These are phyloP conservation scores for Gentiana straminea DNA, from an alignment of 257 asterid species.

Conservation along the genomic window DNA sequence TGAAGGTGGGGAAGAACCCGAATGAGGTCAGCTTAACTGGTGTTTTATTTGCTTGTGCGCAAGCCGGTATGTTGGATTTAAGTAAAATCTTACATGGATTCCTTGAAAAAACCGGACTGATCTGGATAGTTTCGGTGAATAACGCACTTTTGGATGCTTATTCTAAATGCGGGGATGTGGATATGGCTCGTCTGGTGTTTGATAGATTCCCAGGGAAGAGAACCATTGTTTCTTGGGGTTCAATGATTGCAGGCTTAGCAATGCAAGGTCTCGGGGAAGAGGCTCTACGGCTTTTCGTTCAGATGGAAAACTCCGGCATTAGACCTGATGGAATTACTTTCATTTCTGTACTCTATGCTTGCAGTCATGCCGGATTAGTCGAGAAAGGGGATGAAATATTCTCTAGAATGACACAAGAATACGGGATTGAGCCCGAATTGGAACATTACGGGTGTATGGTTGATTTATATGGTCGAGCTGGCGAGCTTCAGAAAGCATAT, in stretches of 20 bases:
- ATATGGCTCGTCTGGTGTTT: constrained; percentile 64
- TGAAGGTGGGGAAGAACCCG: constrained; percentile 36
- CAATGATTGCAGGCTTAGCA: constrained; percentile 64
- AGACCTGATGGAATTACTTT: constrained; percentile 55
- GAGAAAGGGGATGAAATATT: constrained; percentile 46
- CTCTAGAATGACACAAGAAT: constrained; percentile 41
- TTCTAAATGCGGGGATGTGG: constrained; percentile 62
- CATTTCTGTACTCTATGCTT: constrained; percentile 61
- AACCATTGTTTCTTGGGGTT: constrained; percentile 64
- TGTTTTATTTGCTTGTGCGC: constrained; percentile 68
- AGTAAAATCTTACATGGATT: constrained; percentile 53
- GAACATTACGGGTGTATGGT: constrained; percentile 98
- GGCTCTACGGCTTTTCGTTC: constrained; percentile 42
- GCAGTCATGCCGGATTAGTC: constrained; percentile 80
- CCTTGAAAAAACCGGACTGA: constrained; percentile 48
- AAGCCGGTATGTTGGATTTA: constrained; percentile 60
- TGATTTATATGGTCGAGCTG: constrained; percentile 76
- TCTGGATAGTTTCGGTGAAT: constrained; percentile 59
- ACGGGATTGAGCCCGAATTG: constrained; percentile 42
- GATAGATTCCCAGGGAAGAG: constrained; percentile 49
- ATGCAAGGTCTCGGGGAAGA: constrained; percentile 75
- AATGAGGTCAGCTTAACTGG: constrained; percentile 82
- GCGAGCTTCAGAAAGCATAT: constrained; percentile 52
- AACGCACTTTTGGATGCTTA: constrained; percentile 72
- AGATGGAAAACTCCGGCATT: constrained; percentile 57